Evolutionary conservation across 108 stramenopile genomes (phyloP).

Genomic region (Nitzschia inconspicua): DNA sequence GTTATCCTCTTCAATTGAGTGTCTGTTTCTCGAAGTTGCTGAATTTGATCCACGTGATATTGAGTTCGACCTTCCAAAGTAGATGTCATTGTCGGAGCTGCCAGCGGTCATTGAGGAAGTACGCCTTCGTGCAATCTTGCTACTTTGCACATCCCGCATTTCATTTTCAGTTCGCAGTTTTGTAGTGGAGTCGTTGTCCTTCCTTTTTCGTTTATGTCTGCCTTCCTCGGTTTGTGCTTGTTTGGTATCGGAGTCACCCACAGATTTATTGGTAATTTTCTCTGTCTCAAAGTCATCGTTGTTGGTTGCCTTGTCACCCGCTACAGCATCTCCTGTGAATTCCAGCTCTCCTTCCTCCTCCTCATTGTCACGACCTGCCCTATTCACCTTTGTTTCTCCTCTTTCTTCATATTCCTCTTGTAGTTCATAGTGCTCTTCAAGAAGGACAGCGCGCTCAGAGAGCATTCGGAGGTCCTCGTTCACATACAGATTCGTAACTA

Average conservation of each 20-base stretch:
- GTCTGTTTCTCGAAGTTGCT: too few relatives aligned
- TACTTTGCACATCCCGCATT: not conserved
- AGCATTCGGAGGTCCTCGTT: conserved; percentile 82
- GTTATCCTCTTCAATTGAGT: too few relatives aligned
- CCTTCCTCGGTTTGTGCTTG: not conserved
- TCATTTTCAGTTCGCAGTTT: not conserved
- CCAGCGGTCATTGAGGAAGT: too few relatives aligned
- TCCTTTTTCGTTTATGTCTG: not conserved
- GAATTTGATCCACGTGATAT: too few relatives aligned
- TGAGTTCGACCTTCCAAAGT: too few relatives aligned
- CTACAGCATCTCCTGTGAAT: conserved; percentile 42
- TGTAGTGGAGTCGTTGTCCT: not conserved
- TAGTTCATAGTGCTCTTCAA: conserved; percentile 49
- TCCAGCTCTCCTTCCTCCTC: conserved; percentile 55
- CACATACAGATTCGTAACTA: conserved; percentile 70
- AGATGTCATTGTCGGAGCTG: too few relatives aligned
- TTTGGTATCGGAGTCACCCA: not conserved
- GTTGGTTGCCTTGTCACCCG: too few relatives aligned
- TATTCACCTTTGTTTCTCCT: too few relatives aligned
- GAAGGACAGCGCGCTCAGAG: conserved; percentile 66
- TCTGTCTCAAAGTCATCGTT: too few relatives aligned
- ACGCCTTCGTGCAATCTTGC: too few relatives aligned
- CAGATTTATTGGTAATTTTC: not conserved
- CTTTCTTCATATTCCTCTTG: conserved; percentile 7
- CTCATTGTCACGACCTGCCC: conserved; percentile 7